Evolutionary conservation across 2,329 filamentous ascomycete species (phyloP).

Genomic region (Botryotinia globosa): DNA sequence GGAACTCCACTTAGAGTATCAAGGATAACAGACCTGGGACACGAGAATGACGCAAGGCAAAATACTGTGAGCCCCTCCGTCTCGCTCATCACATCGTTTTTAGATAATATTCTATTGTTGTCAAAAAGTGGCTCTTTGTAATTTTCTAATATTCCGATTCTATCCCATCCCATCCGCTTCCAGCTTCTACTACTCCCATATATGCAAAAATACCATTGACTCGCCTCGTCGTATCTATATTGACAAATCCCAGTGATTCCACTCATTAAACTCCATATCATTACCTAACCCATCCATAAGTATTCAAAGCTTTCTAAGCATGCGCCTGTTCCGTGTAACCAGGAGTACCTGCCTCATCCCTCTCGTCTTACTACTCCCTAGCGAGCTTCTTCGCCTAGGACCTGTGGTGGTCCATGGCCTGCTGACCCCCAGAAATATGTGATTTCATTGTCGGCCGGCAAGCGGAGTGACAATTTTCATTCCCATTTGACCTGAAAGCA

Average conservation of each 20-base stretch:
- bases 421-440: neutral
- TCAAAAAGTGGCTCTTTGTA: neutral
- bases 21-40: neutral
- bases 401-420: neutral
- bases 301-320: slow-evolving; percentile 3
- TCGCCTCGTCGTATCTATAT: slow-evolving; percentile 3
- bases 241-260: neutral
- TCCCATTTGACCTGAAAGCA: neutral
- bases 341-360: slow-evolving; percentile 7
- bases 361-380: neutral
- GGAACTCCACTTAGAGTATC: neutral
- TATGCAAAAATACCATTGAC: slow-evolving; percentile 4
- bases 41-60: neutral
- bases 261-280: slow-evolving; percentile 11
- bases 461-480: neutral
- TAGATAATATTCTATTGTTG: neutral
- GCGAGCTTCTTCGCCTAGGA: neutral
- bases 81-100: neutral
- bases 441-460: neutral
- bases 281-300: slow-evolving; percentile 5
- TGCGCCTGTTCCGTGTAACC: slow-evolving; percentile 11
- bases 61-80: neutral
- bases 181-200: neutral
- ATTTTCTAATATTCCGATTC: neutral
- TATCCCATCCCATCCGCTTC: neutral